Percentiles rank a stretch among this genome's conserved stretches.
Conservation (phyloP, 306 rosid species). For the Quercus robur region DNA sequence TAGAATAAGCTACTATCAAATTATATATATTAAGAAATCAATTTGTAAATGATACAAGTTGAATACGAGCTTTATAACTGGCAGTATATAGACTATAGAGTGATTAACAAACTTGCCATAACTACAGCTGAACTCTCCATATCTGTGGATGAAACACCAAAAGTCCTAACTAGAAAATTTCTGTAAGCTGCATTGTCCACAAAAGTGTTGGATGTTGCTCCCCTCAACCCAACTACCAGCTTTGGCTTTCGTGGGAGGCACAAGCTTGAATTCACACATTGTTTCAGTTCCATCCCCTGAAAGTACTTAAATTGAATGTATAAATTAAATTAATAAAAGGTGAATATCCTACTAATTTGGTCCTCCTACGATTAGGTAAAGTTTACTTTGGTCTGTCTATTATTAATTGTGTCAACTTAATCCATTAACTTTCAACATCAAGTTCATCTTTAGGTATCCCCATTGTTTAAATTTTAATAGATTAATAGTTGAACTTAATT, state of each 20-base stretch:
- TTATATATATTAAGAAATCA: too few relatives aligned
- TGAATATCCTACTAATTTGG: not conserved
- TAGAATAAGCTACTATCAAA: not conserved
- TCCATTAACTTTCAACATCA: too few relatives aligned
- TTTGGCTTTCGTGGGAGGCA: constrained; percentile 40
- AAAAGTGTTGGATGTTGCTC: constrained; percentile 36
- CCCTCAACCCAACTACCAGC: constrained; percentile 39
- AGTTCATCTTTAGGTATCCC: too few relatives aligned
- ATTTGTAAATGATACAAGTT: too few relatives aligned
- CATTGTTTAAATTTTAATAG: too few relatives aligned
- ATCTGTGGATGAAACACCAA: constrained; percentile 37
- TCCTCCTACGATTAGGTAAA: too few relatives aligned
- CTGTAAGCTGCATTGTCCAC: constrained; percentile 55
- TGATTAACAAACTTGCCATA: constrained; percentile 24
- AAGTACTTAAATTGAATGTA: not conserved
- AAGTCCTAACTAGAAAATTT: constrained; percentile 31
- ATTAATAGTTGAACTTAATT: too few relatives aligned
- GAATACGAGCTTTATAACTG: too few relatives aligned
- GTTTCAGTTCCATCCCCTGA: constrained; percentile 33
- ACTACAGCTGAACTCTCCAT: constrained; percentile 53
- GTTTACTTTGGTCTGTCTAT: too few relatives aligned
- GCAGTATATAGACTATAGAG: not conserved
- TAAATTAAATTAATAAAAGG: not conserved
- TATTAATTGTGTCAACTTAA: too few relatives aligned
- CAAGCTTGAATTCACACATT: constrained; percentile 36